Conservation (phyloP, 352 stramenopile species). For the Phytophthora meadii region DNA sequence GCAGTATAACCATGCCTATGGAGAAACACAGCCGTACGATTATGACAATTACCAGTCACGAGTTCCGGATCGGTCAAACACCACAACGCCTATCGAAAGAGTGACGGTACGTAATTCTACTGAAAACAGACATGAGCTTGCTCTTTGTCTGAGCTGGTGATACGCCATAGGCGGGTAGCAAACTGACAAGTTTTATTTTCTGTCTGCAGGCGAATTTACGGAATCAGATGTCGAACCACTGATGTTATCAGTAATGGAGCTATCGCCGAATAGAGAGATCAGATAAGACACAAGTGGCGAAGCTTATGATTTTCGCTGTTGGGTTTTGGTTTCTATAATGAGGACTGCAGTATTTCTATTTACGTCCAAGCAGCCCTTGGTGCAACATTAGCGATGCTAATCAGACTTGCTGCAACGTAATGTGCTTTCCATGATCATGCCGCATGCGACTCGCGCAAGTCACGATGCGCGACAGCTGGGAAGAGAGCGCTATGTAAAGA, state of each 20-base stretch:
- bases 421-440: background rate
- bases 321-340: constrained; percentile 2
- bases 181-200: constrained; percentile 4
- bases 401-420: constrained; percentile 13
- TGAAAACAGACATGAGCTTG: background rate
- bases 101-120: constrained; percentile 28
- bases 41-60: constrained; percentile 30
- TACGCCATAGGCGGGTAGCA: constrained; percentile 3
- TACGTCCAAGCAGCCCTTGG: background rate
- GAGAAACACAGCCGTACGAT: constrained; percentile 25
- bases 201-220: constrained; percentile 35
- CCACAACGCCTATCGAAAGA: constrained; percentile 35
- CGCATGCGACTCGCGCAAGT: constrained; percentile 16
- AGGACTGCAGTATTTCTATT: constrained; percentile 18
- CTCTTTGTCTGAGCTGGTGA: background rate
- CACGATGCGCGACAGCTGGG: constrained; percentile 26
- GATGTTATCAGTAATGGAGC: background rate
- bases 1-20: constrained; percentile 18
- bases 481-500: constrained; percentile 33
- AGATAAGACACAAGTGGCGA: constrained; percentile 7
- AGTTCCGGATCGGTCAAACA: constrained; percentile 24
- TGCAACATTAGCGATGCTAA: constrained; percentile 1
- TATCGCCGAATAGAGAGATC: background rate
- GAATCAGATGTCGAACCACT: constrained; percentile 40
- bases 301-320: background rate